Percentiles rank a stretch among this genome's conserved stretches.
phyloP scores from a whole-genome alignment of 1,284 basidiomycete species.

The Heimioporus punctisporus region DNA sequence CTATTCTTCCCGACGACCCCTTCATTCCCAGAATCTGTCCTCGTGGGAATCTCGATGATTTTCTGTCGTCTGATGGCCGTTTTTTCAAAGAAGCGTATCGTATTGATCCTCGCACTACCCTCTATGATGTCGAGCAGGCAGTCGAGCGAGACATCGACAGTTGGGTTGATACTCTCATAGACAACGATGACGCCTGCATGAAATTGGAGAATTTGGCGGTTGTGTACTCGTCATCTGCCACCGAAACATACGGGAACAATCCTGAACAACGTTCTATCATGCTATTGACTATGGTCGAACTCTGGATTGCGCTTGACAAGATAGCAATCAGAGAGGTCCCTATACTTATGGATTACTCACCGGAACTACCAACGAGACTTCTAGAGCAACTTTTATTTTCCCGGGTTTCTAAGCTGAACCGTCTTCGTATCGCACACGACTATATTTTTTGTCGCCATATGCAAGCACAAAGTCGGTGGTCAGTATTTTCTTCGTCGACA shows the following conservation, averaged over 20 bases:
- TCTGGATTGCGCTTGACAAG: slow-evolving; percentile 34
- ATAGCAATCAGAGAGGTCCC: slow-evolving; percentile 30
- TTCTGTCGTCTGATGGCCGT: slow-evolving; percentile 6
- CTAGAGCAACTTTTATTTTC: slow-evolving; percentile 43
- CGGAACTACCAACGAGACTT: slow-evolving; percentile 40
- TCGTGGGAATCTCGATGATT: slow-evolving; percentile 14
- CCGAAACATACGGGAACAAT: slow-evolving; percentile 29
- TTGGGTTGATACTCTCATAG: slow-evolving; percentile 26
- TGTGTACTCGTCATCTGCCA: slow-evolving; percentile 32
- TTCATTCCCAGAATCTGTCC: slow-evolving; percentile 12
- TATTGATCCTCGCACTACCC: slow-evolving; percentile 17
- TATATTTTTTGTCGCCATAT: slow-evolving; percentile 35
- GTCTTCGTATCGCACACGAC: slow-evolving; percentile 25
- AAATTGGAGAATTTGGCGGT: slow-evolving; percentile 24
- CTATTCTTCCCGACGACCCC: neutral
- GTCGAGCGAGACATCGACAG: slow-evolving; percentile 29
- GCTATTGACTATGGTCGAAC: slow-evolving; percentile 42
- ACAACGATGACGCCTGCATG: slow-evolving; percentile 4
- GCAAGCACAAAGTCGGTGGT: slow-evolving; percentile 1
- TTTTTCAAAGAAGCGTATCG: slow-evolving; percentile 12
- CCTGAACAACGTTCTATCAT: slow-evolving; percentile 45
- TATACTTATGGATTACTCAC: slow-evolving; percentile 44
- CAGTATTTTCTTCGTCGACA: slow-evolving; percentile 23
- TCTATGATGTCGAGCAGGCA: slow-evolving; percentile 36
- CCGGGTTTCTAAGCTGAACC: slow-evolving; percentile 24